phyloP scores from a whole-genome alignment of 139 green algal species.

The Haematococcus lacustris region DNA sequence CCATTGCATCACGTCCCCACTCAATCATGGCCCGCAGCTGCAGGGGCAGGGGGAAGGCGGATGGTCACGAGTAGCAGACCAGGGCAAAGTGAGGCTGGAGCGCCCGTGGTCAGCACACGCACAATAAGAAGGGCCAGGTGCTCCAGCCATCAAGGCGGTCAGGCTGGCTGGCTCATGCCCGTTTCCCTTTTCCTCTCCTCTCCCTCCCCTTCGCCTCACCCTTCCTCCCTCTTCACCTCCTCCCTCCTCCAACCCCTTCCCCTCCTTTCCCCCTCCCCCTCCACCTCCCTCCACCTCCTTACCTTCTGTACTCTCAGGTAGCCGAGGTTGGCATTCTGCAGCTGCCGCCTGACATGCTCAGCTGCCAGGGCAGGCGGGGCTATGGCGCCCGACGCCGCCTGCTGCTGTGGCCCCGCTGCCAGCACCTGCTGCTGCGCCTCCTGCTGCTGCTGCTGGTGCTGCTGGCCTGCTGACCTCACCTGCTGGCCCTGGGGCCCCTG shows the following conservation, averaged over 20 bases:
- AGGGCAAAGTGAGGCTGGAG: too few relatives aligned
- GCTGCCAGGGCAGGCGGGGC: background rate
- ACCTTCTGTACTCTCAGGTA: constrained; percentile 27
- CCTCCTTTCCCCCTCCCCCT: too few relatives aligned
- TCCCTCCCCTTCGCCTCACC: too few relatives aligned
- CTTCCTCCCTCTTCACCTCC: too few relatives aligned
- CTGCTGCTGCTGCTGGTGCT: background rate
- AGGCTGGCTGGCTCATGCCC: too few relatives aligned
- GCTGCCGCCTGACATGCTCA: constrained; percentile 18
- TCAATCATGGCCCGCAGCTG: constrained; percentile 71
- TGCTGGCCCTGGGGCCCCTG: background rate
- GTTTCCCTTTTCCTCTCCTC: too few relatives aligned
- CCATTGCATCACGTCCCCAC: constrained; percentile 44
- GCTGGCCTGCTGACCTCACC: background rate
- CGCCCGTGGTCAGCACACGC: too few relatives aligned
- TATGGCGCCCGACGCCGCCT: background rate
- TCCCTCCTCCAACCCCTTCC: too few relatives aligned
- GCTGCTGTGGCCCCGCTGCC: background rate
- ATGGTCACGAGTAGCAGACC: too few relatives aligned
- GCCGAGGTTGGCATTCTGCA: constrained; percentile 21
- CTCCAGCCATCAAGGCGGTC: too few relatives aligned
- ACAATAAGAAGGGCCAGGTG: background rate
- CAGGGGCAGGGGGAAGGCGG: too few relatives aligned
- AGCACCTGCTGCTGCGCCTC: background rate
- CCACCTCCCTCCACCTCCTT: too few relatives aligned